Percentiles rank a stretch among this genome's conserved stretches.
Evolutionary conservation across 495 filamentous ascomycete genomes (phyloP).

Genomic region (Hypoxylon lenormandii): DNA sequence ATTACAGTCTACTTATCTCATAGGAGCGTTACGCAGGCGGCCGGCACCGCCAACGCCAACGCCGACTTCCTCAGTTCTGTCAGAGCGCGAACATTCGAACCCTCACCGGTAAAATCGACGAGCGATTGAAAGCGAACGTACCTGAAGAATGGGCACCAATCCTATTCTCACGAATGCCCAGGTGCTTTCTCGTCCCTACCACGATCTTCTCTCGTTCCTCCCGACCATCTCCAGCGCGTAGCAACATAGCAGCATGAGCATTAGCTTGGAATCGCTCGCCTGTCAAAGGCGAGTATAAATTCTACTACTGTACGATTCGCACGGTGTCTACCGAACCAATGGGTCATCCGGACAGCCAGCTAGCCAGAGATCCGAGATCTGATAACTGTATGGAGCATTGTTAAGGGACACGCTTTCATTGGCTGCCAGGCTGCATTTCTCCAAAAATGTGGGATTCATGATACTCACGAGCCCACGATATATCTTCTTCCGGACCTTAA

Average conservation of each 20-base stretch:
- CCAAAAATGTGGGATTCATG: too few relatives aligned
- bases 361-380: too few relatives aligned
- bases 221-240: neutral
- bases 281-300: neutral
- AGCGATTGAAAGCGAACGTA: neutral
- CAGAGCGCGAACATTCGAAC: constrained; percentile 13
- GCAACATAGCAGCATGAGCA: neutral
- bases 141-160: too few relatives aligned
- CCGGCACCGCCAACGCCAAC: constrained; percentile 34
- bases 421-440: too few relatives aligned
- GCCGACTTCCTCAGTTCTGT: neutral
- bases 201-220: neutral
- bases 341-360: neutral
- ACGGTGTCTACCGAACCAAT: neutral
- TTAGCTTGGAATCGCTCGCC: neutral
- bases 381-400: too few relatives aligned
- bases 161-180: neutral
- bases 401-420: too few relatives aligned
- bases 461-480: too few relatives aligned
- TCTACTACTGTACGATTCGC: neutral
- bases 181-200: neutral
- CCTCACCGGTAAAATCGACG: neutral
- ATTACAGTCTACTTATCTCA: neutral
- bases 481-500: too few relatives aligned
- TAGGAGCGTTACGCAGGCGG: constrained; percentile 22